Conservation (phyloP, 805 yeast species). For the Ogataea pini region DNA sequence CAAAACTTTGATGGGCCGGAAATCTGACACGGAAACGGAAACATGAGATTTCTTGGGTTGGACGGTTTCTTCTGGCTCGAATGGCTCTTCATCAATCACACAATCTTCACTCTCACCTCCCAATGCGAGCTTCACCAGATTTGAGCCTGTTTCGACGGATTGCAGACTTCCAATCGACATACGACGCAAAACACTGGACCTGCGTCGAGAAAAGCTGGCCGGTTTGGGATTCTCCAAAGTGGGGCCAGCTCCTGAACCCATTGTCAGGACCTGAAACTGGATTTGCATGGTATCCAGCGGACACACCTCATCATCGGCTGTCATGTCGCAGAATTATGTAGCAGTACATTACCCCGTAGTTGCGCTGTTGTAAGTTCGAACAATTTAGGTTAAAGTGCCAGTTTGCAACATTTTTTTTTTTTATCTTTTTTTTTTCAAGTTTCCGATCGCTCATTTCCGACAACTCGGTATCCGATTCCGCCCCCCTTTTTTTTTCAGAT, state of each 20-base stretch:
- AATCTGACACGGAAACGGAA: slow-evolving; percentile 45
- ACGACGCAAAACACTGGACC: slow-evolving; percentile 32
- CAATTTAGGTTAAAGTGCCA: too few species aligned
- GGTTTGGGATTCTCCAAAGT: neutral
- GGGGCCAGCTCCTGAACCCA: neutral
- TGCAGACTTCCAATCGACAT: slow-evolving; percentile 30
- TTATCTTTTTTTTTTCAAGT: neutral
- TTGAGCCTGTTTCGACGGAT: slow-evolving; percentile 6
- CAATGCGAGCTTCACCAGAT: slow-evolving; percentile 11
- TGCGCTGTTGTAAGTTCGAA: too few species aligned
- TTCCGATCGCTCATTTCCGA: neutral
- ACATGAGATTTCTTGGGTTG: too few species aligned
- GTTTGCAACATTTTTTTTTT: too few species aligned
- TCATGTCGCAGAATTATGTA: neutral
- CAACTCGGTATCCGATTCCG: neutral
- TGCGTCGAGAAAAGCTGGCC: slow-evolving; percentile 16
- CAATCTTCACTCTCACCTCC: slow-evolving; percentile 11
- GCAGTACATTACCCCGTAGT: neutral
- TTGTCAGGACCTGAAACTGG: neutral
- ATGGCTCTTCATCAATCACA: slow-evolving; percentile 13
- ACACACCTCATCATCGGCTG: neutral
- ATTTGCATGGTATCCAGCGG: neutral
- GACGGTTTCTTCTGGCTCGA: too few species aligned
- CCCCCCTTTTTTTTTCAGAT: neutral
- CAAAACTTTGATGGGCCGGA: slow-evolving; percentile 66